Evolutionary conservation across 2,329 filamentous ascomycete genomes (phyloP).

Genomic region (Fusarium guadeloupense): DNA sequence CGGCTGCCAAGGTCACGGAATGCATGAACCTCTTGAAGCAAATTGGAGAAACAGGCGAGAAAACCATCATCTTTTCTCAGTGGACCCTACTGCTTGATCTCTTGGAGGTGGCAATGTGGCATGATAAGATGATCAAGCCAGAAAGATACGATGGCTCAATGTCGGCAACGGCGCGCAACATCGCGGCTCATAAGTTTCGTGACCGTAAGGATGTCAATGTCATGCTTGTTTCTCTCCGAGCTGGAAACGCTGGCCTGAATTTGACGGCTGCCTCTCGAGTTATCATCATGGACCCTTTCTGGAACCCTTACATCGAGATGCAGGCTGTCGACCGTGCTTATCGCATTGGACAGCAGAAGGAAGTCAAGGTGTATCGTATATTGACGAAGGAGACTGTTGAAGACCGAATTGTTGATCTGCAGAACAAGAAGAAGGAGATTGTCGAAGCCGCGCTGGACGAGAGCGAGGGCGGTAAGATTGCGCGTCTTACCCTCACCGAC

Average conservation of each 20-base stretch:
- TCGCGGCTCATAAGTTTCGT: constrained; percentile 72
- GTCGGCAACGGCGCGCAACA: constrained; percentile 73
- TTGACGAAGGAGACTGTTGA: constrained; percentile 83
- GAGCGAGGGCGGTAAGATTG: constrained; percentile 71
- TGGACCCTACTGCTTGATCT: constrained; percentile 80
- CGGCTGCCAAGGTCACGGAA: constrained; percentile 84
- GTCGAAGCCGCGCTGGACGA: constrained; percentile 85
- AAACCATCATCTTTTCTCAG: constrained; percentile 80
- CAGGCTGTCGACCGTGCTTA: constrained; percentile 92
- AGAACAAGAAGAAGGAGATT: constrained; percentile 79
- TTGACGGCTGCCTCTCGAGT: constrained; percentile 84
- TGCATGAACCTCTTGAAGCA: constrained; percentile 78
- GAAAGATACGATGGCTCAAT: constrained; percentile 85
- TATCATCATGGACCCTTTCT: constrained; percentile 92
- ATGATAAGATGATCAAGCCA: constrained; percentile 69
- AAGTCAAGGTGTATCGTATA: constrained; percentile 83
- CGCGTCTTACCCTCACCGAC: constrained; percentile 71
- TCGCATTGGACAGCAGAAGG: constrained; percentile 80
- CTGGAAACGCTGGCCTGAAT: constrained; percentile 87
- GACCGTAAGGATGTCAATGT: constrained; percentile 72
- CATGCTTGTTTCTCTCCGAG: constrained; percentile 82
- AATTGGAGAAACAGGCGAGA: constrained; percentile 68
- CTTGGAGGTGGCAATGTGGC: constrained; percentile 75
- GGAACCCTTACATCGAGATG: constrained; percentile 93
- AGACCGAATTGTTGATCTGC: constrained; percentile 82